Percentiles rank a stretch among this genome's conserved stretches.
These are phyloP conservation scores for Jatropha multifida DNA, from an alignment of 441 rosid genomes.

Conservation along the genomic window DNA sequence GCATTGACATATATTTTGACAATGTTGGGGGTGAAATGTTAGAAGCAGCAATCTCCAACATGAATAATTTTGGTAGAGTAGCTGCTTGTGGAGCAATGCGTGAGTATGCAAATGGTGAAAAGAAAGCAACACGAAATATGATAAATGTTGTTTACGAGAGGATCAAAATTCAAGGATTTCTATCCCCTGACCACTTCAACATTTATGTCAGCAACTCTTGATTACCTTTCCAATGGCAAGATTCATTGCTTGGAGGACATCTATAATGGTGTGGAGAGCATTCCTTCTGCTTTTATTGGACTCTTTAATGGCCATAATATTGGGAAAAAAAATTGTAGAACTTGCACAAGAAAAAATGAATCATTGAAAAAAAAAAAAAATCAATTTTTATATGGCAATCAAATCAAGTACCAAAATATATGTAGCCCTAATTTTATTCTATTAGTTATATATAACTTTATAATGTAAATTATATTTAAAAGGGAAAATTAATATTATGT, in stretches of 20 bases:
- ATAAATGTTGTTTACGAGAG: slow-evolving; percentile 46
- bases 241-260: slow-evolving; percentile 41
- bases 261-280: slow-evolving; percentile 45
- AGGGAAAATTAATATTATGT: no score
- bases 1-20: slow-evolving; percentile 80
- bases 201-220: slow-evolving; percentile 35
- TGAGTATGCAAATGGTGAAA: slow-evolving; percentile 35
- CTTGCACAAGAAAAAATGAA: background rate
- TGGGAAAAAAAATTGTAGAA: slow-evolving; percentile 49
- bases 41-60: slow-evolving; percentile 63
- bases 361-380: no score
- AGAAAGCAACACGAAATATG: slow-evolving; percentile 44
- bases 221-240: slow-evolving; percentile 33
- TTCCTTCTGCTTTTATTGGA: slow-evolving; percentile 46
- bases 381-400: no score
- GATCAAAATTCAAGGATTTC: slow-evolving; percentile 49
- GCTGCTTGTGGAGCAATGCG: slow-evolving; percentile 52
- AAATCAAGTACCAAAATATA: no score
- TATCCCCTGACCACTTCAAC: slow-evolving; percentile 34
- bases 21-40: slow-evolving; percentile 73
- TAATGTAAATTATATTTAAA: no score
- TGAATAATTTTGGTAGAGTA: slow-evolving; percentile 54
- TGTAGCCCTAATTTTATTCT: no score
- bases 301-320: slow-evolving; percentile 43
- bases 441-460: no score